Evolutionary conservation across 805 yeast species (phyloP).

Genomic region (Debaryomyces castellii): DNA sequence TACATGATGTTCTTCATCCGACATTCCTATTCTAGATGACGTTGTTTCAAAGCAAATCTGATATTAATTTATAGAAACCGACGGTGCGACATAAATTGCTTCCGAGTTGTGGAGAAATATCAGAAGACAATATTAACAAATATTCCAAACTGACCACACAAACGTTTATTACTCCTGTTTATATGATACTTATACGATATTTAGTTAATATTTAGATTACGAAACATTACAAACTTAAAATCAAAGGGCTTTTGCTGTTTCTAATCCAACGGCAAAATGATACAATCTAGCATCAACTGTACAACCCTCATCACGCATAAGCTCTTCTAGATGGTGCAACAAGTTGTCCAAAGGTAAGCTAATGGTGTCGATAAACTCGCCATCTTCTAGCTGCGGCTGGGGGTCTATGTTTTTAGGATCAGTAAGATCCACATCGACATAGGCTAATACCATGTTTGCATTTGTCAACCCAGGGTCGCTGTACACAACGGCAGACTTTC

Average conservation of each 20-base stretch:
- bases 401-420: slow-evolving; percentile 70
- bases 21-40: slow-evolving; percentile 6
- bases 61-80: neutral
- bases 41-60: too few relatives aligned
- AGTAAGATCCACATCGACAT: slow-evolving; percentile 70
- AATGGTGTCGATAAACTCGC: slow-evolving; percentile 90
- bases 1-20: slow-evolving; percentile 10
- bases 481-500: slow-evolving; percentile 23
- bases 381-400: slow-evolving; percentile 75
- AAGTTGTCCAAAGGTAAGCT: slow-evolving; percentile 62
- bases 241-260: neutral
- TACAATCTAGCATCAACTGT: slow-evolving; percentile 84
- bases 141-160: neutral
- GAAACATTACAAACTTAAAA: too few relatives aligned
- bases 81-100: neutral
- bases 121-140: neutral
- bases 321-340: slow-evolving; percentile 49
- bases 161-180: too few relatives aligned
- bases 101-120: neutral
- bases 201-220: too few relatives aligned
- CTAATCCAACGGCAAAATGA: slow-evolving; percentile 73
- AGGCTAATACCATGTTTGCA: slow-evolving; percentile 79
- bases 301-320: slow-evolving; percentile 62
- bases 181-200: too few relatives aligned
- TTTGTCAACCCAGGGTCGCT: slow-evolving; percentile 88